A percentile compares a stretch with the other conserved stretches of the same genome.
These are phyloP conservation scores for Emydomyces testavorans DNA, from an alignment of 2,329 filamentous ascomycete species.

Conservation along the genomic window DNA sequence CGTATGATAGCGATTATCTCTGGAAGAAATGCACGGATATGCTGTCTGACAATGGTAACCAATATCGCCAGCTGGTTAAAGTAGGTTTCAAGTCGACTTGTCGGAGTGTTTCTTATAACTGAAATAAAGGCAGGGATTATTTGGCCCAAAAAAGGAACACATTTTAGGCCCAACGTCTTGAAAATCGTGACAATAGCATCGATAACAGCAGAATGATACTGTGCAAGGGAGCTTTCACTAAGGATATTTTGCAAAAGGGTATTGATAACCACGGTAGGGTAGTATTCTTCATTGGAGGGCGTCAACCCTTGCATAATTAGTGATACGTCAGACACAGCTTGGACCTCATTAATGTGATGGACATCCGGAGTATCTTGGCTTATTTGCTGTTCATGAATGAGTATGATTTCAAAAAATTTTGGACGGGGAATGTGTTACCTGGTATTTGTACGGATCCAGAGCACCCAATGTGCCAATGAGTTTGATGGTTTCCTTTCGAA, in stretches of 20 bases:
- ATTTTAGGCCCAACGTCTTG: constrained; percentile 88
- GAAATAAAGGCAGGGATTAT: constrained; percentile 89
- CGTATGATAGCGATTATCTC: constrained; percentile 77
- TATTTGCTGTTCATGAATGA: constrained; percentile 48
- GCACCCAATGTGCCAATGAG: constrained; percentile 91
- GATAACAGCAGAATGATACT: constrained; percentile 87
- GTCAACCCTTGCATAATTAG: constrained; percentile 96
- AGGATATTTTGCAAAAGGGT: constrained; percentile 76
- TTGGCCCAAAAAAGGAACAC: constrained; percentile 83
- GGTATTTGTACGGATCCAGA: constrained; percentile 90
- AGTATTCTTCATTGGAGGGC: constrained; percentile 95
- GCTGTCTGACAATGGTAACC: constrained; percentile 89
- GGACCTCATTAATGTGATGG: constrained; percentile 56
- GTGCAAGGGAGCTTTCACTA: constrained; percentile 76
- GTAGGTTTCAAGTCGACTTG: constrained; percentile 77
- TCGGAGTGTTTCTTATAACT: constrained; percentile 72
- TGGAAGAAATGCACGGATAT: constrained; percentile 81
- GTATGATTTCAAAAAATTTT: background rate
- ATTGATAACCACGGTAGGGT: constrained; percentile 94
- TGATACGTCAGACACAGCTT: constrained; percentile 76
- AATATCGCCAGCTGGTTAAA: constrained; percentile 93
- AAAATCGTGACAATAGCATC: constrained; percentile 99
- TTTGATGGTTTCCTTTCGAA: constrained; percentile 91
- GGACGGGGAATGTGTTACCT: constrained; percentile 36
- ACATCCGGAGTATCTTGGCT: constrained; percentile 78